Base-by-base conservation (phyloP, 768 basidiomycete species). In the Coprinopsis sp. region DNA sequence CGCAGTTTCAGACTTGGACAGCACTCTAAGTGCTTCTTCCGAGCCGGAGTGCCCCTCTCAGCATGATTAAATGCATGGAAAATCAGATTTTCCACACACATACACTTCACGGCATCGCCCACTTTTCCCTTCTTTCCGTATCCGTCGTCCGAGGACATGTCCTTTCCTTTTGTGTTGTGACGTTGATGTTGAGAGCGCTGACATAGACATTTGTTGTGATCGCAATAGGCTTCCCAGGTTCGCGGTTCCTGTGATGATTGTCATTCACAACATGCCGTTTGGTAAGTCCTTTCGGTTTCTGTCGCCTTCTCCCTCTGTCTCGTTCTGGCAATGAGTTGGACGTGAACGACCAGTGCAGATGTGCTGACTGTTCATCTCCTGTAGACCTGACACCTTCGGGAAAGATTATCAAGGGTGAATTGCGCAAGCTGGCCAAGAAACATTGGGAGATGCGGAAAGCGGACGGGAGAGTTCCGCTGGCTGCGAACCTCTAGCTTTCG, bases 221-320 rank as follows among this genome's bases (percentile, higher is more conserved):
- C n/a, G n/a, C 23, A 50, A 18, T 49, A 76, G 74, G 22, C 70
- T 76, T 50, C 74, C 74, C 37, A 65, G 66, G 44, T 81, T 75
- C 55, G 79, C 80, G 16, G 73, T 81, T 14, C 81, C 81, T 44
- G 78, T 76, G 23, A 79, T 83, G 76, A 67, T 83, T 48, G 51
- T 79, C 18, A 60, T 81, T 22, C 59, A 64, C 23, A 64, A 73
- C 39, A 58, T 70, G 25, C 68, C 73, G 3, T 73, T 82, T 44
- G 72, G 77, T 79, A 53, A 58, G 71, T 59, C 23, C 13, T 43
- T 46, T 31, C 31, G 42, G 25, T 21, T 33, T 36, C 10, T 6
- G 6, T 47, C 21, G 16, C 27, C 30, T 31, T 18, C 29, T 28
- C 19, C 37, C 16, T 39, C 11, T 6, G 27, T 23, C 22, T n/a